These are phyloP conservation scores for Torulaspora microellipsoides DNA, from an alignment of 805 yeast genomes.

Conservation along the genomic window DNA sequence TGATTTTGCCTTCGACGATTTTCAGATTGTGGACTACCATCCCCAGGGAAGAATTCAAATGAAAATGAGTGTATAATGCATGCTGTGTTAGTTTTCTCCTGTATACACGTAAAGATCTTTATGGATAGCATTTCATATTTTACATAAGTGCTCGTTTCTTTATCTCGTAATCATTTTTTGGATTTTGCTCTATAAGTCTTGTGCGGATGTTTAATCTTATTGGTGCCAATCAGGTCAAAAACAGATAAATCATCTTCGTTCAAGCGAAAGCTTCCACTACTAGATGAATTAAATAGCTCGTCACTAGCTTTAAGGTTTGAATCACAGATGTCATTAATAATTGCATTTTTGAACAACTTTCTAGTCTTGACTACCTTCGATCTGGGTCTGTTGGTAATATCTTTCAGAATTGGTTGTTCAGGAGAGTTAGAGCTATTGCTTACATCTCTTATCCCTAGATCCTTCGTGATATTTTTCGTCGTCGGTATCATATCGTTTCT, in stretches of 20 bases:
- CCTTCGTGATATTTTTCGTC: no score
- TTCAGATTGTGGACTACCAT: slow-evolving; percentile 70
- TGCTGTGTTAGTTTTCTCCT: background rate
- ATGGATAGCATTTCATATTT: background rate
- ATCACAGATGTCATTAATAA: slow-evolving; percentile 28
- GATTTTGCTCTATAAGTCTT: slow-evolving; percentile 25
- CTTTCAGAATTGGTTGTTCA: slow-evolving; percentile 10
- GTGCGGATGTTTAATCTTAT: slow-evolving; percentile 19
- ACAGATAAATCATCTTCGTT: slow-evolving; percentile 36
- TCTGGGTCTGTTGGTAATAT: slow-evolving; percentile 20
- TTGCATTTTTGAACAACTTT: slow-evolving; percentile 29
- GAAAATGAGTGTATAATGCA: slow-evolving; percentile 87
- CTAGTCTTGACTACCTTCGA: slow-evolving; percentile 15
- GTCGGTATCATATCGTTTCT: background rate
- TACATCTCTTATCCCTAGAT: no score
- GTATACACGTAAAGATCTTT: background rate
- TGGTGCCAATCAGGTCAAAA: slow-evolving; percentile 39
- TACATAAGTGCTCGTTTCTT: background rate
- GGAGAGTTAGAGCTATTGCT: no score
- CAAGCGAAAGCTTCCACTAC: slow-evolving; percentile 22
- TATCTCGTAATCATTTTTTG: slow-evolving; percentile 6
- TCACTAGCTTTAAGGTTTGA: slow-evolving; percentile 14
- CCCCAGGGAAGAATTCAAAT: slow-evolving; percentile 83
- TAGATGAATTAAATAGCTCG: slow-evolving; percentile 4
- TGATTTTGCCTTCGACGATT: slow-evolving; percentile 85